Evolutionary conservation across 257 asterid genomes (phyloP).

Genomic region (Capsicum pubescens): DNA sequence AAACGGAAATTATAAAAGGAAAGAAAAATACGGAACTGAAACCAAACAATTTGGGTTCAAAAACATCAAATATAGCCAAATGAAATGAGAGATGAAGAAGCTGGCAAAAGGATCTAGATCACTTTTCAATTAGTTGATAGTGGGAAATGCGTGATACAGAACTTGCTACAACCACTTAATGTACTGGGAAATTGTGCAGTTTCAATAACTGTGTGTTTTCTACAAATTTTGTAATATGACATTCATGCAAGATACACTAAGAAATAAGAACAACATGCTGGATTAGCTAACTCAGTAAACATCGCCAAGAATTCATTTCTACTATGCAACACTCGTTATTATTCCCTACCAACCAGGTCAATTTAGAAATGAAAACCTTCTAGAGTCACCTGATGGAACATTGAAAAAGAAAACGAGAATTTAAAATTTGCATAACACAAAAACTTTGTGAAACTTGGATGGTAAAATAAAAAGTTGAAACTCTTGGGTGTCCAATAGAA

Average conservation of each 20-base stretch:
- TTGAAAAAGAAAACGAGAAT: not conserved
- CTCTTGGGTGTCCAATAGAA: not conserved
- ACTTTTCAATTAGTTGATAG: not conserved
- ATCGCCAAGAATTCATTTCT: slow-evolving; percentile 14
- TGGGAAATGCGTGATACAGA: not conserved
- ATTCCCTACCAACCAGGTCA: not conserved
- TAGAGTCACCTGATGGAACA: not conserved
- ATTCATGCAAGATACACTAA: not conserved
- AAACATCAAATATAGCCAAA: not conserved
- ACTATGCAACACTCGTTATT: not conserved
- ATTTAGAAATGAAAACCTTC: not conserved
- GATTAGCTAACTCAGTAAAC: not conserved
- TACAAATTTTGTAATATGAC: not conserved
- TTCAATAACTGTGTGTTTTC: not conserved
- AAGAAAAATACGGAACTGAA: not conserved
- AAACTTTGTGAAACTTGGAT: not conserved
- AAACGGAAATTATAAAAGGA: not conserved
- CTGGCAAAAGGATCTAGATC: not conserved
- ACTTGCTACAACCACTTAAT: not conserved
- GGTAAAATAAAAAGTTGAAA: slow-evolving; percentile 20
- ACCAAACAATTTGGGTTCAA: not conserved
- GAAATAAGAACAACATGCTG: not conserved
- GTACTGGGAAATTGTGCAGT: slow-evolving; percentile 15
- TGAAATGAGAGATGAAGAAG: not conserved
- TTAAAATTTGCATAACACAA: not conserved